Conservation (phyloP, 495 filamentous ascomycete species). For the Penicillium taxi region DNA sequence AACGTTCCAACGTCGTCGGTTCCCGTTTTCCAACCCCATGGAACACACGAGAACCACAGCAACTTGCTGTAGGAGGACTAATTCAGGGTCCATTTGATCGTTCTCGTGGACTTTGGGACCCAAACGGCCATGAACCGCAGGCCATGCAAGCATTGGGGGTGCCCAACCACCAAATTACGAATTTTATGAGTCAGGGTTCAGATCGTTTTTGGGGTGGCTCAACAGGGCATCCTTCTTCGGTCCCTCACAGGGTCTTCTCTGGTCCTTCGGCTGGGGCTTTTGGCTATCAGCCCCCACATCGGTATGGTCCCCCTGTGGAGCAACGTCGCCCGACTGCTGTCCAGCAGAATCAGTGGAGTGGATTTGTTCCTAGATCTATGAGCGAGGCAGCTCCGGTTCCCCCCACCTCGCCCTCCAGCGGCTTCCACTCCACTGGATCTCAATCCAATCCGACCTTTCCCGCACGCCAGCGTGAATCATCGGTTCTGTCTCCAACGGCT, state of each 20-base stretch:
- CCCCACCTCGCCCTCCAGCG: slow-evolving; percentile 24
- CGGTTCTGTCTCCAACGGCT: slow-evolving; percentile 76
- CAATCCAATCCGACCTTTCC: slow-evolving; percentile 53
- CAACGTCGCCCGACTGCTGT: slow-evolving; percentile 28
- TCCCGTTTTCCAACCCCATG: slow-evolving; percentile 53
- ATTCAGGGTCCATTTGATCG: too few species aligned
- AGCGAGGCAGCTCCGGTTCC: slow-evolving; percentile 10
- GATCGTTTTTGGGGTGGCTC: slow-evolving; percentile 28
- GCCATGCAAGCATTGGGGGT: slow-evolving; percentile 20
- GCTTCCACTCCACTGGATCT: slow-evolving; percentile 41
- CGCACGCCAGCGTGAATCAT: slow-evolving; percentile 67
- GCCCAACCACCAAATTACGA: slow-evolving; percentile 14
- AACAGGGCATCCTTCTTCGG: slow-evolving; percentile 12
- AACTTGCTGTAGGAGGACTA: too few species aligned
- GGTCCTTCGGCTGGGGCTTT: slow-evolving; percentile 28
- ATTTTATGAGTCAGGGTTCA: slow-evolving; percentile 19
- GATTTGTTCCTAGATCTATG: slow-evolving; percentile 24
- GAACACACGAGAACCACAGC: slow-evolving; percentile 56
- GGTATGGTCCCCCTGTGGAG: too few species aligned
- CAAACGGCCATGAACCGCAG: slow-evolving; percentile 28
- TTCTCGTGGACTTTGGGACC: slow-evolving; percentile 56
- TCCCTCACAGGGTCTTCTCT: slow-evolving; percentile 35
- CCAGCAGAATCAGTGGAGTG: slow-evolving; percentile 25
- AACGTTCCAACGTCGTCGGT: too few species aligned
- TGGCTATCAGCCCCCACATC: too few species aligned